These are phyloP conservation scores for Begonia peltatifolia DNA, from an alignment of 306 rosid species.

Conservation along the genomic window DNA sequence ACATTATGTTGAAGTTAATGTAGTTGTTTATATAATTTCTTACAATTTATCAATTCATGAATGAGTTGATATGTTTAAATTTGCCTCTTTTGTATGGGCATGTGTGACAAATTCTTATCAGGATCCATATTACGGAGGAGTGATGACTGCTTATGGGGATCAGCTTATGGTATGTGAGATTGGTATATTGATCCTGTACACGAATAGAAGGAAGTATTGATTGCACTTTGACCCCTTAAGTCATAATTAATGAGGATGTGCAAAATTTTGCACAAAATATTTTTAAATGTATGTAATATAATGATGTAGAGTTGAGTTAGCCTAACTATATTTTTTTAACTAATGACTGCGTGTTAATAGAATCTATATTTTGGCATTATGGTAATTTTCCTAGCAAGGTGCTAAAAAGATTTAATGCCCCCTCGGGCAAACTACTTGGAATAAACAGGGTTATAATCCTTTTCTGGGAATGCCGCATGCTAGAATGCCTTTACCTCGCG, in stretches of 20 bases:
- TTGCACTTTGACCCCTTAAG: neutral
- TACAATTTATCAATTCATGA: too few species aligned
- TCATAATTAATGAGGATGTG: too few species aligned
- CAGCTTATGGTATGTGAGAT: constrained; percentile 59
- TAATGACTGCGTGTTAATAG: too few species aligned
- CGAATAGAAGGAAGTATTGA: neutral
- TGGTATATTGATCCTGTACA: neutral
- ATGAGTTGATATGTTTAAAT: too few species aligned
- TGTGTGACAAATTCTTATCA: constrained; percentile 83
- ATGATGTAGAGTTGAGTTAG: too few species aligned
- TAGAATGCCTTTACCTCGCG: constrained; percentile 93
- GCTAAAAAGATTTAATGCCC: too few species aligned
- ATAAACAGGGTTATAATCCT: constrained; percentile 71
- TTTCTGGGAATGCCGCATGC: constrained; percentile 78
- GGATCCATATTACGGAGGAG: constrained; percentile 75
- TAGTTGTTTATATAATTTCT: constrained; percentile 8
- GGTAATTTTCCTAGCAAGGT: too few species aligned
- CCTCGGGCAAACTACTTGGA: neutral
- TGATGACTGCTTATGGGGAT: constrained; percentile 81
- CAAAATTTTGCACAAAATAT: too few species aligned
- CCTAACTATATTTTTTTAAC: too few species aligned
- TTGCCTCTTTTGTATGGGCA: constrained; percentile 36
- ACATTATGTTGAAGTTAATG: too few species aligned
- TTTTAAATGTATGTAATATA: too few species aligned
- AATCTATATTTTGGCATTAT: too few species aligned